A percentile compares a stretch with the other conserved stretches of the same genome.
Conservation (phyloP, 1,284 basidiomycete species). For the Irpex sp. region DNA sequence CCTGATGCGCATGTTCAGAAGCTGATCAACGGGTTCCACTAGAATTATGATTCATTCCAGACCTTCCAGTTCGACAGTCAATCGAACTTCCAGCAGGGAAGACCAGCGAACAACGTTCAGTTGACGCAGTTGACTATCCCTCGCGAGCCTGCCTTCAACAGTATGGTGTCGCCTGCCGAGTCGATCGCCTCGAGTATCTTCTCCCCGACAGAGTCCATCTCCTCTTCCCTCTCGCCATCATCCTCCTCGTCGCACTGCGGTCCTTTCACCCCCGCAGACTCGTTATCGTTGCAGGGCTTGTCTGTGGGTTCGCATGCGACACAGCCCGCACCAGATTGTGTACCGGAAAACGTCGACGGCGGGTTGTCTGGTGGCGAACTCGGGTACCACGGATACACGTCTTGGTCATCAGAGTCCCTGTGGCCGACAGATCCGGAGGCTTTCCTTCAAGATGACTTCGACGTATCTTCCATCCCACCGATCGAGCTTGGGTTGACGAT, state of each 20-base stretch:
- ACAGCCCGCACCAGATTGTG: conserved; percentile 12
- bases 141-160: conserved; percentile 25
- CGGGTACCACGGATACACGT: conserved; percentile 29
- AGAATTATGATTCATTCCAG: conserved; percentile 44
- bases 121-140: conserved; percentile 39
- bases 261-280: conserved; percentile 26
- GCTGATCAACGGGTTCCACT: conserved; percentile 1
- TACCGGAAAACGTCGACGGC: conserved; percentile 21
- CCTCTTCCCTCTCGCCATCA: conserved; percentile 18
- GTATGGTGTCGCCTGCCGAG: conserved; percentile 30
- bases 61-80: conserved; percentile 35
- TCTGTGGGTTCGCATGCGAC: conserved; percentile 13
- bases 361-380: conserved; percentile 14
- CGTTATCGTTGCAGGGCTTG: conserved; percentile 23
- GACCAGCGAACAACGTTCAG: conserved; percentile 22
- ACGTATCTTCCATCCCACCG: conserved; percentile 41
- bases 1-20: conserved; percentile 6
- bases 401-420: conserved; percentile 29
- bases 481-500: conserved; percentile 39
- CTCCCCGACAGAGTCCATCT: conserved; percentile 21
- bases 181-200: conserved; percentile 35
- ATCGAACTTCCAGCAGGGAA: conserved; percentile 12
- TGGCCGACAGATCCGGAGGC: conserved; percentile 29
- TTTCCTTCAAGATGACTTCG: conserved; percentile 44
- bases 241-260: conserved; percentile 20